Evolutionary conservation across 2,329 filamentous ascomycete species (phyloP), one percentile per base, ranked within the genome.

Genomic region (Stagonosporopsis cucurbitacearum): DNA sequence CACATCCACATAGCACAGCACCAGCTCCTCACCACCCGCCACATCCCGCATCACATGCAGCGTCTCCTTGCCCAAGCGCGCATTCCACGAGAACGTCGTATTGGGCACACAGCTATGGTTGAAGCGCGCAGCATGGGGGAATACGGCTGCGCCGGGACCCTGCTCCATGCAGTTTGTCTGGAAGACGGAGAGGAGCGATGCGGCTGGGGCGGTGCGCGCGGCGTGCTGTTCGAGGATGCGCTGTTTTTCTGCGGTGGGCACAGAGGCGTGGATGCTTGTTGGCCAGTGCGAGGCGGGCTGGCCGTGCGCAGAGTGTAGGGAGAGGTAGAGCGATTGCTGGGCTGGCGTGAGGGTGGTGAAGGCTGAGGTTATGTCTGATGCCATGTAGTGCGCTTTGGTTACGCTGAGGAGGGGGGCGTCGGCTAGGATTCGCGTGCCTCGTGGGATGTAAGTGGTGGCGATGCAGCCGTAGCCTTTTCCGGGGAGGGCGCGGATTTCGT

Each of bases 391-490:
- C 4, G 63, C 63, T 2, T 62, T 65, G 13, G 68, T 53, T 4
- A 76, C 58, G 52, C 73, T 55, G 54, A 80, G 66, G 2, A 79
- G 71, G 0, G 78, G 73, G 1, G 56, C 25, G 45, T 80, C 79
- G 23, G 66, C 66, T 12, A 80, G 67, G 47, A 81, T 75, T 26
- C 72, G 72, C 1, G 75, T 76, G 12, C 78, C 77, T 20, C 61
- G 65, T 28, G 67, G 50, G 39, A 81, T 75, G 19, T 44, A n/a
- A 8, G 59, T 53, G 4, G 66, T 58, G 1, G 78, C 78, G 54
- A 80, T 72, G 48, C 77, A 72, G 43, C 78, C 79, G 26, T 77
- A 72, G 19, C 79, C 79, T 60, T 78, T 80, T 33, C 68, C 68
- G 0, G 72, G 65, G 5, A 75, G 64, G 4, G 60, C 58, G 22